Evolutionary conservation across 2,329 filamentous ascomycete species (phyloP), one percentile per base, ranked within the genome.

Genomic region (Ramularia collo-cygni): DNA sequence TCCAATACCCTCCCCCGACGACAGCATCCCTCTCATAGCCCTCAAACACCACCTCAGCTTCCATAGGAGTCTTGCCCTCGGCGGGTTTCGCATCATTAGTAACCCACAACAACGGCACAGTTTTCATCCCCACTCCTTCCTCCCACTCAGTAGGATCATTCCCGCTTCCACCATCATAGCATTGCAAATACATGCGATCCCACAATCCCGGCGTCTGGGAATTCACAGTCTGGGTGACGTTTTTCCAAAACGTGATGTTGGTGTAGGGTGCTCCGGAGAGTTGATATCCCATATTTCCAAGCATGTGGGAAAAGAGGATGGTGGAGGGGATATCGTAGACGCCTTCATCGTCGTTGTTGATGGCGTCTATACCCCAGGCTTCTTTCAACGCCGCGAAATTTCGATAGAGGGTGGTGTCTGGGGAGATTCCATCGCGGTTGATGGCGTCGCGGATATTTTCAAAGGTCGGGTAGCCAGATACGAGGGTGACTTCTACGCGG

Each of bases 291-390:
- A 38, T 38, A 8, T 33, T 17, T 16, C 37, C 37, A 4, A 38
- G 28, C 28, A 38, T 31, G 10, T 32, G 8, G 12, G 4, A 28
- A 26, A 38, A 32, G 8, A 13, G 9, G 2, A 38, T 29, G 28
- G 37, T 38, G 28, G 28, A 32, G 28, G 28, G 14, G 18, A 38
- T 12, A 24, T 38, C 37, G 37, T 38, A 38, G 9, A 31, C 16
- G 16, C 28, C 8, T 26, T 38, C 37, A 21, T 38, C 37, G 37
- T 38, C 37, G 28, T 38, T 38, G 37, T 30, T 38, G 37, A 38
- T 32, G 17, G 27, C 37, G 18, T 38, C 37, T 5, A 38, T 16
- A 15, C 28, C 28, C 37, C 37, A 38, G 7, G 37, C 37, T 2
- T 18, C 10, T 15, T 38, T 38, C 8, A 38, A 29, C 28, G 28